phyloP scores from a whole-genome alignment of 2,329 filamentous ascomycete genomes.

The Colletotrichum plurivorum region DNA sequence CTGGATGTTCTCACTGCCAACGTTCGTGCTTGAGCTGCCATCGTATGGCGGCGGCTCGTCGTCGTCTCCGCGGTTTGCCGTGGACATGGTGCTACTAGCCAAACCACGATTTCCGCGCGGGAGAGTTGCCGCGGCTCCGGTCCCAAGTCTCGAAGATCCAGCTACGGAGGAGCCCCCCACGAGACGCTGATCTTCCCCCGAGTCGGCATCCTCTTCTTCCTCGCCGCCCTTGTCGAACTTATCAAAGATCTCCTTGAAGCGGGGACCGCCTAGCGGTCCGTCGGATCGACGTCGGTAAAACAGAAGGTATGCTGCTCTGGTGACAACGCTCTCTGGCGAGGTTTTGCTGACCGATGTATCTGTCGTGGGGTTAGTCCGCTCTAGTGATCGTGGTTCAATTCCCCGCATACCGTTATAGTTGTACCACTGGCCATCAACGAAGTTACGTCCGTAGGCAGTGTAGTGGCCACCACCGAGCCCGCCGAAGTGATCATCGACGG shows the following conservation, averaged over 20 bases:
- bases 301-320: slow-evolving; percentile 87
- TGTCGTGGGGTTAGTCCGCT: slow-evolving; percentile 62
- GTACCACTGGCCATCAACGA: slow-evolving; percentile 91
- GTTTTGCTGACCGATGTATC: slow-evolving; percentile 80
- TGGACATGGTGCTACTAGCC: slow-evolving; percentile 55
- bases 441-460: slow-evolving; percentile 94
- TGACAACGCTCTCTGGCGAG: slow-evolving; percentile 75
- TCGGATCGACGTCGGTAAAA: slow-evolving; percentile 93
- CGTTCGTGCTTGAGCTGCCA: slow-evolving; percentile 40
- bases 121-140: slow-evolving; percentile 82
- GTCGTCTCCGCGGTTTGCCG: slow-evolving; percentile 45
- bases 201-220: slow-evolving; percentile 63
- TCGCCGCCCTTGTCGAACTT: slow-evolving; percentile 68
- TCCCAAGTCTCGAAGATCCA: slow-evolving; percentile 93
- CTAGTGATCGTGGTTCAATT: background rate
- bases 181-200: slow-evolving; percentile 91
- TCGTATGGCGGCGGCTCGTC: slow-evolving; percentile 53
- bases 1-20: slow-evolving; percentile 50
- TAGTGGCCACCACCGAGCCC: slow-evolving; percentile 96
- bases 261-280: slow-evolving; percentile 82
- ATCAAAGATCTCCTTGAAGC: slow-evolving; percentile 79
- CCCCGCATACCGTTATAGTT: slow-evolving; percentile 88
- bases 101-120: slow-evolving; percentile 74
- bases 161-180: slow-evolving; percentile 84
- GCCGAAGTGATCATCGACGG: slow-evolving; percentile 95